A percentile compares a stretch with the other conserved stretches of the same genome.
Conservation (phyloP, 2,329 filamentous ascomycete species). For the Pestalotiopsis sp. region DNA sequence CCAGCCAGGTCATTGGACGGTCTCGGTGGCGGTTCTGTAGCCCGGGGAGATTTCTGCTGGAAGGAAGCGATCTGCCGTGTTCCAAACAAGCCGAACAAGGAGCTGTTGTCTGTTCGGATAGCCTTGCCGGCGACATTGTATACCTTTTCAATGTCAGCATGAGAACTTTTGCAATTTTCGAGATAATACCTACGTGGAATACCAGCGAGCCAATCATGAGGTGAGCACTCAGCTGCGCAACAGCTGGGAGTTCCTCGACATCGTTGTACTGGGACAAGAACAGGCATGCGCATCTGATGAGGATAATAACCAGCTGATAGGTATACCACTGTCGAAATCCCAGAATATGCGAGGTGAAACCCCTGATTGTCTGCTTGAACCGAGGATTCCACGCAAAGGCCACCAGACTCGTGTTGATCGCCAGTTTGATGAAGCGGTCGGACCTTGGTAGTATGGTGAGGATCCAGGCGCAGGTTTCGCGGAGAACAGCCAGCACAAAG, state of each 20-base stretch:
- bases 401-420: conserved; percentile 50
- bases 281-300: conserved; percentile 55
- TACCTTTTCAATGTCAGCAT: conserved; percentile 40
- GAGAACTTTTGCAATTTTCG: not conserved
- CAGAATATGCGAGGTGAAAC: conserved; percentile 60
- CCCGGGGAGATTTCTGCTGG: conserved; percentile 26
- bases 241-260: conserved; percentile 38
- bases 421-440: conserved; percentile 46
- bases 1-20: conserved; percentile 25
- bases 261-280: conserved; percentile 43
- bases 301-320: conserved; percentile 63
- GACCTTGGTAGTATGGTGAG: conserved; percentile 41
- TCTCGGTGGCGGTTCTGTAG: conserved; percentile 30
- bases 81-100: conserved; percentile 43
- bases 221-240: conserved; percentile 56
- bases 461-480: conserved; percentile 19
- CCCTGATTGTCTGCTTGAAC: conserved; percentile 62
- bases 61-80: conserved; percentile 23
- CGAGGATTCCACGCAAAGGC: conserved; percentile 72
- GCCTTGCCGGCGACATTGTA: conserved; percentile 45
- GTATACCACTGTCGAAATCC: conserved; percentile 69
- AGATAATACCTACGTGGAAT: conserved; percentile 48
- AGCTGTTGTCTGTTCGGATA: conserved; percentile 60
- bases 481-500: conserved; percentile 15
- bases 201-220: conserved; percentile 55